Base-by-base conservation (phyloP, 139 green algal species). In the Gonium pectorale region DNA sequence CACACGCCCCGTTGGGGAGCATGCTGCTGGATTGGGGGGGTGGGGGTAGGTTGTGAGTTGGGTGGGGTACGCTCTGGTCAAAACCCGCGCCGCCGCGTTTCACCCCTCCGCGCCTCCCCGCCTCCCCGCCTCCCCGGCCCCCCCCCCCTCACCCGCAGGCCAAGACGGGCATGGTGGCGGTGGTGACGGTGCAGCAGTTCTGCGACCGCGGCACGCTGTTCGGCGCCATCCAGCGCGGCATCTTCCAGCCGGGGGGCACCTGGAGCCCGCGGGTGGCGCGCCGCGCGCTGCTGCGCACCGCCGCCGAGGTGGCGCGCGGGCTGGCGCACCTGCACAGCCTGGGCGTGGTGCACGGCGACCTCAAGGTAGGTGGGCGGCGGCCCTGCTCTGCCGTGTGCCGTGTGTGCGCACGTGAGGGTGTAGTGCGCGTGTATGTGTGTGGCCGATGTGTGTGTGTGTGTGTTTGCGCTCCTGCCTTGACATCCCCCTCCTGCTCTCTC, bases 241-340 rank as follows among this genome's bases (percentile, higher is more conserved):
- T 79, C 46, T 79, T 79, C 15, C 17, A 64, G 46, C 46, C 46
- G 21, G 31, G 4, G 21, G 56, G 56, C 56, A 49, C 38, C 17
- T 79, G 46, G 46, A 33, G 46, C 2, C 31, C 40, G 70, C 80
- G 80, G 3, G 29, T 86, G 67, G 80, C 64, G 26, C 40, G 67
- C 27, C 67, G 80, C 0, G 70, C 80, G 3, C 31, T 75, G 62
- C 52, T 86, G 68, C 80, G 80, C 43, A 86, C 84, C 19, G 68
- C 68, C 1, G 46, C 59, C 2, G 86, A 90, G 51, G 46, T 90
- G 13, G 86, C 86, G 35, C 44, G 60, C 1, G 86, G 71, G 3
- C 52, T 90, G 59, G 21, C 67, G 35, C 79, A 95, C 86, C 81
- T 95, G 24, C 93, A 96, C 77, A 67, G 72, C 37, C 17, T 54